These are phyloP conservation scores for Silene vulgaris DNA, from an alignment of 179 eudicot genomes.

Conservation along the genomic window DNA sequence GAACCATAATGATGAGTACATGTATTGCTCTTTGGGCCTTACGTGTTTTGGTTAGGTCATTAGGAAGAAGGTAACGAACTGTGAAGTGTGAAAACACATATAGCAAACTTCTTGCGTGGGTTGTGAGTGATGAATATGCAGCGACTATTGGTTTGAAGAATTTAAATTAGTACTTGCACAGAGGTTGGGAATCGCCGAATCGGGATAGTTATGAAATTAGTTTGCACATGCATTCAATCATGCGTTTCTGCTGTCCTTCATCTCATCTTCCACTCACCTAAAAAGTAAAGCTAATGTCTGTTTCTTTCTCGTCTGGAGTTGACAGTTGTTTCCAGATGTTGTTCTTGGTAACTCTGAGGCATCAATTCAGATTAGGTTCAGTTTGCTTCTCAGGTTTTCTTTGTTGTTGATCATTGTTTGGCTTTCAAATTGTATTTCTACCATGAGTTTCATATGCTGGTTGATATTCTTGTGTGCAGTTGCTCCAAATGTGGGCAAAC, in stretches of 20 bases:
- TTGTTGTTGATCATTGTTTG: not conserved
- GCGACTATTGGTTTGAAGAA: conserved; percentile 5
- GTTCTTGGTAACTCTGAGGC: not conserved
- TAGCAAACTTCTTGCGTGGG: not conserved
- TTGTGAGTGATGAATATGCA: not conserved
- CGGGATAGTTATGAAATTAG: not conserved
- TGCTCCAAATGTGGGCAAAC: conserved; percentile 88
- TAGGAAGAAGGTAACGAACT: not conserved
- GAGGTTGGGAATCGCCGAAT: not conserved
- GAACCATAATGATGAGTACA: too few relatives aligned
- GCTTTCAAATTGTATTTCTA: not conserved
- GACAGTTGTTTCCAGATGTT: not conserved
- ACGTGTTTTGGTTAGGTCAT: too few relatives aligned
- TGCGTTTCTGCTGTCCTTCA: not conserved
- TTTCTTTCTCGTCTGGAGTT: not conserved
- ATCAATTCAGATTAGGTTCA: conserved; percentile 1
- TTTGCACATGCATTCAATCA: not conserved
- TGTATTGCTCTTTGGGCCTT: too few relatives aligned
- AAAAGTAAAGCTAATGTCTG: not conserved
- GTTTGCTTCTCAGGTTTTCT: conserved; percentile 16
- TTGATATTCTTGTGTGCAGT: conserved; percentile 35
- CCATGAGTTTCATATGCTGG: not conserved
- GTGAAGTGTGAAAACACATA: not conserved
- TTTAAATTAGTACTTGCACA: not conserved
- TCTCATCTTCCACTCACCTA: not conserved